Percentiles rank a stretch among this genome's conserved stretches.
phyloP scores from a whole-genome alignment of 257 asterid genomes.

The Fraxinus americana region DNA sequence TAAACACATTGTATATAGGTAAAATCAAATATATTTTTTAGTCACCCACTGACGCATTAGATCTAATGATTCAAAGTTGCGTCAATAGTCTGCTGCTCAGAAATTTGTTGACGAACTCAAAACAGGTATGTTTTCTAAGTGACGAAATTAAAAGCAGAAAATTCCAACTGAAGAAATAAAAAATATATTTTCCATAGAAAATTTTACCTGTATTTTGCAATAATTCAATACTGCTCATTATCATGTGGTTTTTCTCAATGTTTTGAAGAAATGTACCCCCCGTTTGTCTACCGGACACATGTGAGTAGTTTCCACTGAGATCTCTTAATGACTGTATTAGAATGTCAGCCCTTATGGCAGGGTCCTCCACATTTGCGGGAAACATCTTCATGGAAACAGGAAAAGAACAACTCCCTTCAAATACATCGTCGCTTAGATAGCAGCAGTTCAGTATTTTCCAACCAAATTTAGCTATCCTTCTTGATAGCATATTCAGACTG shows the following conservation, averaged over 20 bases:
- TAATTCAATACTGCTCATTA: slow-evolving; percentile 64
- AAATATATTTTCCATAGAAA: slow-evolving; percentile 4
- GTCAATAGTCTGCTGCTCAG: slow-evolving; percentile 1
- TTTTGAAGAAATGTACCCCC: slow-evolving; percentile 72
- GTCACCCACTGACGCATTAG: not conserved
- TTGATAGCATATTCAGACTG: slow-evolving; percentile 70
- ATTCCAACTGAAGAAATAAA: not conserved
- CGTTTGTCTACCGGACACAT: slow-evolving; percentile 33
- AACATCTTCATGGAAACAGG: slow-evolving; percentile 77
- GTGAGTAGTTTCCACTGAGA: slow-evolving; percentile 44
- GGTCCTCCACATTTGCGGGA: slow-evolving; percentile 93
- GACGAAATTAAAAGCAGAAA: not conserved
- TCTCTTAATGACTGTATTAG: slow-evolving; percentile 71
- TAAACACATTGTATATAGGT: not conserved
- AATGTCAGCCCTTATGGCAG: slow-evolving; percentile 81
- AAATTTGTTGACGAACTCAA: not conserved
- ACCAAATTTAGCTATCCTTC: slow-evolving; percentile 66
- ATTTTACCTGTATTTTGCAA: slow-evolving; percentile 59
- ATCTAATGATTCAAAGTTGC: not conserved
- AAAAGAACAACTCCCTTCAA: slow-evolving; percentile 49
- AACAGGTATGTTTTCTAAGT: too few species aligned
- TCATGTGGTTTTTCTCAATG: slow-evolving; percentile 67
- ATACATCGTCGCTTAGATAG: slow-evolving; percentile 83
- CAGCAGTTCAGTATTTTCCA: slow-evolving; percentile 75
- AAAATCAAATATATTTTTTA: not conserved